Base-by-base conservation (phyloP, 208 protist species). In the Porcisia hertigi region DNA sequence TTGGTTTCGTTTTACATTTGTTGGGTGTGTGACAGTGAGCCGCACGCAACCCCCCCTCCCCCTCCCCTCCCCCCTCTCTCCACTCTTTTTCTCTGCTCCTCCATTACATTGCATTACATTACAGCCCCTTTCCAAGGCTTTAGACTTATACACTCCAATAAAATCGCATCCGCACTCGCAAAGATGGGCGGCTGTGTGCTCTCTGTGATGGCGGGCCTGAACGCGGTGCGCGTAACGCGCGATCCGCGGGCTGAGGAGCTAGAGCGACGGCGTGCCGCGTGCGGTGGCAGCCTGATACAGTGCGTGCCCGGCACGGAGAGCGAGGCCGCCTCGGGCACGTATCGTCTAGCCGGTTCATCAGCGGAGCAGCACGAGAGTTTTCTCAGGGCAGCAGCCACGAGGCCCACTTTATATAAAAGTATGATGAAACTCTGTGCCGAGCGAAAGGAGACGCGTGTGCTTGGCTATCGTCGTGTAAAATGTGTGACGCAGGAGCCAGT, bases 261-360 rank as follows among this genome's bases (percentile, higher is more conserved):
- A 23, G 71, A 78, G 20, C 45, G 25, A 20, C 71, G 80, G 63
- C 74, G 75, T 55, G 30, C n/a, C 45, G 11, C 70, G 53, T 71
- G 71, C 30, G 62, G 77, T n/a, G 75, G 65, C 23, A 84, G 80
- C 70, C 87, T 85, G 8, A 75, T 79, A 43, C 71, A 85, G 65
- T 82, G 75, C 58, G 45, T 81, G 3, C 82, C 88, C 11, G 81
- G 72, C 59, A 93, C 87, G 4, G 88, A 87, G 73, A 93, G 85
- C 43, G 71, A 69, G 20, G 77, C 45, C 8, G 83, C 76, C 69
- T 87, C 85, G n/a, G 77, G 74, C 30, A 73, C 89, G 66, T 93
- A 92, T 80, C 91, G 86, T 71, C 78, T 91, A 34, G 82, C 63
- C 47, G 73, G 76, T 4, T 54, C 71, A 2, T 73, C 64, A 0